phyloP scores from a whole-genome alignment of 106 monocot genomes.

The Acorus calamus region DNA sequence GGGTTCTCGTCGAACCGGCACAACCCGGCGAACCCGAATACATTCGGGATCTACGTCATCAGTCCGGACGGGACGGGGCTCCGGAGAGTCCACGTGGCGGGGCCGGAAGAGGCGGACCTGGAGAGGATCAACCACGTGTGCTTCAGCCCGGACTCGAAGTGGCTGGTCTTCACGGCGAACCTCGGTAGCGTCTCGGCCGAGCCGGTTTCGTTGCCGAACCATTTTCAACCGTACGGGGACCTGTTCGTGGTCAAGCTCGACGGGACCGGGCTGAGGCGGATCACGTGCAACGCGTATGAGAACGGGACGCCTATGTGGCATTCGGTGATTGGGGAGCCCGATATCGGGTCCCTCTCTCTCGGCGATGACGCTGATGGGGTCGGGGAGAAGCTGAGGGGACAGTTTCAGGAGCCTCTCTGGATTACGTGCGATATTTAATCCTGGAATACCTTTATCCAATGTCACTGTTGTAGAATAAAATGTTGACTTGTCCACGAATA shows the following conservation, averaged over 20 bases:
- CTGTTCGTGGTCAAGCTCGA: constrained; percentile 48
- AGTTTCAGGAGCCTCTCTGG: constrained; percentile 47
- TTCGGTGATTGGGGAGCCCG: background rate
- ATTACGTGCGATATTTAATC: constrained; percentile 30
- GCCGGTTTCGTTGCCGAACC: constrained; percentile 57
- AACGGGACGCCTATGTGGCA: constrained; percentile 85
- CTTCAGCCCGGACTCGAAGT: constrained; percentile 54
- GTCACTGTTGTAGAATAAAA: no score
- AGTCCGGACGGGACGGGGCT: constrained; percentile 50
- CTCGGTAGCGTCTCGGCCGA: constrained; percentile 50
- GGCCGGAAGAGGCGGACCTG: constrained; percentile 26
- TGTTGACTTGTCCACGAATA: no score
- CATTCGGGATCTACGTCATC: constrained; percentile 50
- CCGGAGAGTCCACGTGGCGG: constrained; percentile 5
- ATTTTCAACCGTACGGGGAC: constrained; percentile 88
- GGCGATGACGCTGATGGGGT: background rate
- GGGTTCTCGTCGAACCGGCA: constrained; percentile 92
- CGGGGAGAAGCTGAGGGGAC: constrained; percentile 35
- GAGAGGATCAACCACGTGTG: constrained; percentile 81
- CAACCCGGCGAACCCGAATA: constrained; percentile 26
- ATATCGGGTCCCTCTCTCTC: constrained; percentile 23
- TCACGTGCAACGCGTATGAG: constrained; percentile 72
- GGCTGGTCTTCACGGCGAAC: constrained; percentile 52
- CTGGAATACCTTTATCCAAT: no score
- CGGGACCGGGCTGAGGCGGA: constrained; percentile 40